Evolutionary conservation across 805 yeast species (phyloP), one percentile per base, ranked within the genome.

Genomic region (Metschnikowia aberdeeniae): DNA sequence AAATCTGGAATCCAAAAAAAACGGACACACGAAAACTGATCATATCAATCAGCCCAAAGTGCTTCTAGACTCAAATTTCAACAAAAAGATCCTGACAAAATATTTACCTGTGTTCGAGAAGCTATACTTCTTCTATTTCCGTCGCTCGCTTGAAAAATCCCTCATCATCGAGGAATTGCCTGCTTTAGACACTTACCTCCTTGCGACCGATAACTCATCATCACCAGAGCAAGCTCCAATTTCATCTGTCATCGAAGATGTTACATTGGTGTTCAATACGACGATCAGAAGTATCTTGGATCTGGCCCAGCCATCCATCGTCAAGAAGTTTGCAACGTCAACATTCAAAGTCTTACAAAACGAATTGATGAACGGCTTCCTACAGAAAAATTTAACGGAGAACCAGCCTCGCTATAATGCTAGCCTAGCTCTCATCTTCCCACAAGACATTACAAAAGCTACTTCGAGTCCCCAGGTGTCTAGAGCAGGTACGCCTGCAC

Each of bases 221-320:
- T 59, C 70, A 29, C 80, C 82, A 2, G 81, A 78, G 34, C 81
- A 76, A 27, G 71, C 82, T 5, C 92, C 90, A 2, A 78, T 85
- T 4, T 80, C 95, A 0, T 88, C 97, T 0, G 82, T 88, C 19
- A 80, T 90, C 20, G 99, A 93, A 56, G 99, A 93, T 60, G 68
- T 87, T 29, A 77, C 88, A 24, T 72, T 89, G 54, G 80, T 89
- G 7, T 66, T 90, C 36, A 85, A 87, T 56, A 78, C 81, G 31
- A 74, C 86, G 13, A 61, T 89, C 30, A 67, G 81, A 20, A 84
- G 83, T 47, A 72, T 82, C 1, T 69, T 89, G 10, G 83, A 86
- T 36, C 78, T 95, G 0, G 95, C 95, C 0, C 85, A 86, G 48
- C 67, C 67, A 43, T 57, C 72, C 6, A 70, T 82, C 0, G 77